Conservation (phyloP, 768 basidiomycete genomes). For the Serendipita indica region DNA sequence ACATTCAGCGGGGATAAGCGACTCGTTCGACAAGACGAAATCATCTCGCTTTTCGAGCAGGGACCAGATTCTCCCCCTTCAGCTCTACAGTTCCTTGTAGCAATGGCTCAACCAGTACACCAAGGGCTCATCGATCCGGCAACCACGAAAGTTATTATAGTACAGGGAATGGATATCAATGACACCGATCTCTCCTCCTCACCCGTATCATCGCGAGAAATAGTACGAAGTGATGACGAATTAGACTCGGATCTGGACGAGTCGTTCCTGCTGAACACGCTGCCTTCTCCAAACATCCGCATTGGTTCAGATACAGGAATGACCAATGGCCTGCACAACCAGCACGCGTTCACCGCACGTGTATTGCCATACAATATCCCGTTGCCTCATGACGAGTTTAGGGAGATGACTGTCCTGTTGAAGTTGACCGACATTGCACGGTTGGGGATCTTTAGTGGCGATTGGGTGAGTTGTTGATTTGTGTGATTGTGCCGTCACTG, state of each 20-base stretch:
- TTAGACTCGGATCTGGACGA: conserved; percentile 13
- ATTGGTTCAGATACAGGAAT: conserved; percentile 2
- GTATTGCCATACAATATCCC: too few relatives aligned
- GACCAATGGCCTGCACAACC: neutral
- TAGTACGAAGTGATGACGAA: conserved; percentile 15
- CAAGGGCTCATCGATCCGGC: conserved; percentile 46
- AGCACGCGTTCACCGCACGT: too few relatives aligned
- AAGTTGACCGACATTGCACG: conserved; percentile 47
- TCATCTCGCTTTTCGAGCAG: neutral
- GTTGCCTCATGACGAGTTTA: conserved; percentile 20
- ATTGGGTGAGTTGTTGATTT: conserved; percentile 46
- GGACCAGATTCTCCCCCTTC: neutral
- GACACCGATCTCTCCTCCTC: conserved; percentile 13
- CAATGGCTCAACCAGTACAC: conserved; percentile 53
- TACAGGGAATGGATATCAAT: conserved; percentile 19
- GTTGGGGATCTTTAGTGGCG: conserved; percentile 53
- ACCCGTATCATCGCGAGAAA: conserved; percentile 11
- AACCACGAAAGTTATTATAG: conserved; percentile 39
- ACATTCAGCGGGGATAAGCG: neutral
- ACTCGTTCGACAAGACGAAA: conserved; percentile 13
- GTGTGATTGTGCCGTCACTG: conserved; percentile 10
- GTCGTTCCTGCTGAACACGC: conserved; percentile 11
- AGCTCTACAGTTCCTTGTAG: conserved; percentile 26
- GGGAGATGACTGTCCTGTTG: conserved; percentile 46
- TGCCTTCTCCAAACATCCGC: conserved; percentile 12